Base-by-base conservation (phyloP, 768 basidiomycete genomes). In the Phanerodontia chrysosporium region DNA sequence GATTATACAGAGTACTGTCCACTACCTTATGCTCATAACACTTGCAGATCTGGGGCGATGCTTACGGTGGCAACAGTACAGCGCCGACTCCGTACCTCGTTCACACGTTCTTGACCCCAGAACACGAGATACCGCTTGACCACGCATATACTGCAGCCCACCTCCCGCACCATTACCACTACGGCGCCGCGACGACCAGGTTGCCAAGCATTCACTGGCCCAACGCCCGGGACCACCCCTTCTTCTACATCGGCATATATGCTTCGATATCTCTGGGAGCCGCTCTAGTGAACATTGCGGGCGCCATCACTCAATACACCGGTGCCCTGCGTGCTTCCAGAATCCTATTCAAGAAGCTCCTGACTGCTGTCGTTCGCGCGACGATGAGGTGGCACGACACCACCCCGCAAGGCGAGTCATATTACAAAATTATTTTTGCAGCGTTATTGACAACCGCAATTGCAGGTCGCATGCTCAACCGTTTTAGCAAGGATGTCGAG, bases 361-460 rank as follows among this genome's bases (percentile, higher is more conserved):
- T 94, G 54, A 80, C 78, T 7, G 81, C 81, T 0, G 89, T 95
- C 10, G 85, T 92, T 18, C 78, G 84, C 14, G 90, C 92, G 8
- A 92, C 92, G 5, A 92, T 94, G 79, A 80, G 91, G 55, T 91
- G 88, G 79, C 86, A 87, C 66, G 90, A 93, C 67, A 85, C 87
- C 0, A 93, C 92, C 0, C 92, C 92, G 1, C 84, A 88, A 72
- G 90, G 90, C 78, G 65, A 49, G 36, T n/a, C 21, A 18, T 55
- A 13, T 13, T 4, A 4, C 16, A 4, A 51, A 32, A 5, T 28
- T 18, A 55, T 10, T 14, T 39, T 27, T 13, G 32, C 7, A 6
- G 32, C 32, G 32, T 35, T 7, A 13, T 13, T 51, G 24, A 55
- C 45, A n/a, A 24, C 9, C 27, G 7, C 0, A 24, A 7, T 55